Percentiles rank a stretch among this genome's conserved stretches.
Conservation (phyloP, 345 rosid species). For the Kandelia obovata region DNA sequence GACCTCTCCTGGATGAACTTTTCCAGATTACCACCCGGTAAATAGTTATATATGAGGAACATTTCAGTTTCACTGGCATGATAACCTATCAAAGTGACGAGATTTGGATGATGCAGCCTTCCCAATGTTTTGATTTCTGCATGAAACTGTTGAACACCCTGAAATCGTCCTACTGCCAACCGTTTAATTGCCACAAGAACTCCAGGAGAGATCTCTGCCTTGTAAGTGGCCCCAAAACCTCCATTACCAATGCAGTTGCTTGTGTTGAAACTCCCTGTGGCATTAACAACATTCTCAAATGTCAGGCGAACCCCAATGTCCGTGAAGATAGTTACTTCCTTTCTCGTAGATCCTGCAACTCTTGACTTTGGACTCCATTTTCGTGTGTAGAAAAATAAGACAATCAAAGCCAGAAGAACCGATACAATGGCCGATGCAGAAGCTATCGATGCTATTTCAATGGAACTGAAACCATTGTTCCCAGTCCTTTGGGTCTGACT, state of each 20-base stretch:
- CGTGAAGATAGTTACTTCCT: conserved; percentile 45
- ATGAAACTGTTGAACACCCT: conserved; percentile 55
- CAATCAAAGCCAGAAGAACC: conserved; percentile 44
- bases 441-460: conserved; percentile 58
- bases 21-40: conserved; percentile 62
- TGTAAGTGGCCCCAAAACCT: conserved; percentile 62
- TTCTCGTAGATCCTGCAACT: conserved; percentile 27
- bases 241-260: conserved; percentile 57
- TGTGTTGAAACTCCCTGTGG: conserved; percentile 50
- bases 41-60: conserved; percentile 62
- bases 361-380: conserved; percentile 40
- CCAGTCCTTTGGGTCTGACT: conserved; percentile 18
- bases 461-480: conserved; percentile 35
- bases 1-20: conserved; percentile 57
- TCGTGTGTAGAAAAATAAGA: conserved; percentile 43
- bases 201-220: conserved; percentile 46
- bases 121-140: conserved; percentile 61
- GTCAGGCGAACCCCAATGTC: conserved; percentile 42
- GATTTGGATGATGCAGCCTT: conserved; percentile 50
- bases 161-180: conserved; percentile 58
- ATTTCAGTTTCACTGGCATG: conserved; percentile 60
- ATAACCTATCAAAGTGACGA: conserved; percentile 52
- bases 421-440: conserved; percentile 59
- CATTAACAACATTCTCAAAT: conserved; percentile 50
- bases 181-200: conserved; percentile 47